These are phyloP conservation scores for Hydnum rufescens DNA, from an alignment of 768 basidiomycete species.

Conservation along the genomic window DNA sequence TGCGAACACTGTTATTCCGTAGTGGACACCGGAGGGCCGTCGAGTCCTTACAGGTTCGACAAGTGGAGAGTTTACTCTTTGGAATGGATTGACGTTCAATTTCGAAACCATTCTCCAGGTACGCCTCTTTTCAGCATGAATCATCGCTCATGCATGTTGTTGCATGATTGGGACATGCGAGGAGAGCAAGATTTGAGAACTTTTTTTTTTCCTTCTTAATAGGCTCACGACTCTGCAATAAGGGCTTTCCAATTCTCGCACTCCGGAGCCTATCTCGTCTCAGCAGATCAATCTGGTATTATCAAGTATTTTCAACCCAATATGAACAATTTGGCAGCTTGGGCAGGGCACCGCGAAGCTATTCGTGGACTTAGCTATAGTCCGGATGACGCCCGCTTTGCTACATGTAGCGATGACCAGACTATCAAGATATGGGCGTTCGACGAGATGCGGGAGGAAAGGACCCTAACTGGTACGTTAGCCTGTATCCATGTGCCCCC, in stretches of 20 bases:
- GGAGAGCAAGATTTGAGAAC: too few species aligned
- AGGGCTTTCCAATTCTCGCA: slow-evolving; percentile 81
- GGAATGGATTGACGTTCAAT: slow-evolving; percentile 99
- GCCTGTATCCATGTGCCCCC: not conserved
- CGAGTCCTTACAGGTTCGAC: slow-evolving; percentile 88
- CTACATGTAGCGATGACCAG: slow-evolving; percentile 89
- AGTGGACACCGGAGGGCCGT: slow-evolving; percentile 97
- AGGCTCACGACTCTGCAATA: slow-evolving; percentile 85
- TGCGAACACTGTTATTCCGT: not conserved
- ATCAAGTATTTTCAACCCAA: slow-evolving; percentile 99
- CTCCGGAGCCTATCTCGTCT: slow-evolving; percentile 81
- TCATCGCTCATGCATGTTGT: too few species aligned
- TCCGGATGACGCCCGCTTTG: slow-evolving; percentile 80
- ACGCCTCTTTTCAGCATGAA: not conserved
- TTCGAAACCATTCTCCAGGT: slow-evolving; percentile 95
- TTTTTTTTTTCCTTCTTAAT: not conserved
- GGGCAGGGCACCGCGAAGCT: slow-evolving; percentile 86
- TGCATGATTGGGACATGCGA: too few species aligned
- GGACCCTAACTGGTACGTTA: slow-evolving; percentile 53
- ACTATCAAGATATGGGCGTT: slow-evolving; percentile 92
- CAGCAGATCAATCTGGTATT: slow-evolving; percentile 78
- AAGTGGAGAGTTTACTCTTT: slow-evolving; percentile 93
- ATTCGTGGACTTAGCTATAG: slow-evolving; percentile 83
- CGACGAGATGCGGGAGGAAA: slow-evolving; percentile 76
- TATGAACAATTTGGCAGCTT: slow-evolving; percentile 94